These are phyloP conservation scores for Lactifluus rugatus DNA, from an alignment of 768 basidiomycete genomes.

Conservation along the genomic window DNA sequence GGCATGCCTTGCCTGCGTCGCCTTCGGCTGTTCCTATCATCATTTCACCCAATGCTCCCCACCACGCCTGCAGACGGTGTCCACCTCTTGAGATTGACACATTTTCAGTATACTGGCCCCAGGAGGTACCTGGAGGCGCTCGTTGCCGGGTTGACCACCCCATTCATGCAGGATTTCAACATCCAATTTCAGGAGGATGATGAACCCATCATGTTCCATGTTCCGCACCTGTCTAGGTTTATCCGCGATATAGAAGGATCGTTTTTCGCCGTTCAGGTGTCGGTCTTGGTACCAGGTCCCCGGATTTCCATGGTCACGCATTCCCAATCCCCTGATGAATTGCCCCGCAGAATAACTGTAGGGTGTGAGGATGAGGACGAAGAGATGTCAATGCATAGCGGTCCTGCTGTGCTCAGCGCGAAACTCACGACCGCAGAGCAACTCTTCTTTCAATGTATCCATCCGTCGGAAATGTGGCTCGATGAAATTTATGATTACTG, in stretches of 20 bases:
- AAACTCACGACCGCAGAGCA: no score
- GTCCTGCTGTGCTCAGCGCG: no score
- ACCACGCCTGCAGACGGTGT: not conserved
- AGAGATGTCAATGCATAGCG: no score
- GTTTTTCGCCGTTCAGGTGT: not conserved
- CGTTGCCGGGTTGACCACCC: not conserved
- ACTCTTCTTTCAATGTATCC: not conserved
- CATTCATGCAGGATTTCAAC: not conserved
- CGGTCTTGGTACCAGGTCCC: accelerated
- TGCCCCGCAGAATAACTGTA: not conserved
- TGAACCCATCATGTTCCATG: not conserved
- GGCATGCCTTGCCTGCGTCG: not conserved
- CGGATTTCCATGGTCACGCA: not conserved
- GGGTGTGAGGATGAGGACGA: no score
- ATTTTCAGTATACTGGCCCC: not conserved
- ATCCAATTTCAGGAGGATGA: not conserved
- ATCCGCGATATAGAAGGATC: not conserved
- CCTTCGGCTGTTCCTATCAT: not conserved
- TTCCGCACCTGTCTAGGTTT: not conserved
- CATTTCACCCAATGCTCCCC: not conserved
- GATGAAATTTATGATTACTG: not conserved
- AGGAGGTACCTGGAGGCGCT: not conserved
- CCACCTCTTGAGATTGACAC: not conserved
- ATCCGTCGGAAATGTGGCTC: not conserved
- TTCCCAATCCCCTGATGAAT: not conserved